Evolutionary conservation across 169 alveolate genomes (phyloP), one percentile per base, ranked within the genome.

Genomic region (Plasmodium vinckei): DNA sequence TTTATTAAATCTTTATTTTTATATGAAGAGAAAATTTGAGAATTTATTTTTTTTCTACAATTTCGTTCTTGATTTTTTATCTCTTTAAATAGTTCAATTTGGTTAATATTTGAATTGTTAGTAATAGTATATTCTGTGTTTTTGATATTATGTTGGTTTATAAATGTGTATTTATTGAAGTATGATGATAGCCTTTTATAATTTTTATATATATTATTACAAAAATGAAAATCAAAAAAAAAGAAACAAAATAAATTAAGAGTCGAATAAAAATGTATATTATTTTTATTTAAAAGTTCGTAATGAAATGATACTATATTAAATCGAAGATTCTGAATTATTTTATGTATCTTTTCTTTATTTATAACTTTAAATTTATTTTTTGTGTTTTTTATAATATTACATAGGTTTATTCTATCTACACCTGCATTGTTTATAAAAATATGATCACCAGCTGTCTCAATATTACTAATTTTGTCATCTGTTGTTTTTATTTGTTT

Each of bases 201-300:
- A 46, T 9, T 67, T 69, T 79, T 79, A 56, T 25, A 79, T 17
- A 54, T 17, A 53, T 79, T 79, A 27, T 49, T 79, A n/a, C 70
- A 79, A 60, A 39, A 79, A 15, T 79, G 89, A 27, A 64, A 79
- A 9, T 67, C 67, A 46, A 69, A 79, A 60, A 17, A 15, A 47
- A 79, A 65, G 67, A 60, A 56, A 33, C 65, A 67, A 56, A 79
- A 79, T 39, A 79, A 44, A 19, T 19, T 51, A 27, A 79, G 67
- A 21, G 17, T 49, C 1, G 77, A 13, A 69, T 79, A 79, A 1
- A 67, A 46, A 23, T 21, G 51, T 64, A 65, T 39, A 3, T 39
- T 65, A 13, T 60, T 47, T 59, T 79, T 63, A 49, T 42, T 25
- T 25, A 79, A 6, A 23, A 47, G 60, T 2, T 53, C 65, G 19